Evolutionary conservation across 2,329 filamentous ascomycete genomes (phyloP).

Genomic region (Purpureocillium lavendulum): DNA sequence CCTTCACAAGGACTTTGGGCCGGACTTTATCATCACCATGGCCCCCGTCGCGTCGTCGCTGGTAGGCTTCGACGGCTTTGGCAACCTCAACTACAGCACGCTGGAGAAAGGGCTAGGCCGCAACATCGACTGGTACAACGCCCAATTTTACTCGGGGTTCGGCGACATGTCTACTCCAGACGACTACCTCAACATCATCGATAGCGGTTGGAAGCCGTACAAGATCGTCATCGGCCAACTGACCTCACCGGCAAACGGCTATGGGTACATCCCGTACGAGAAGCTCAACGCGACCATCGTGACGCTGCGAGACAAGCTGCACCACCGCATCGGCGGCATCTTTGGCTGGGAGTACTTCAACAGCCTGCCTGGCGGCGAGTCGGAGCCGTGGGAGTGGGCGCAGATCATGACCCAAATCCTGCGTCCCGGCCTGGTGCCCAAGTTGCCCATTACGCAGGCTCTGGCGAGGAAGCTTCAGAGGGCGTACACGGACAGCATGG

Average conservation of each 20-base stretch:
- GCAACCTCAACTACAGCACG: conserved; percentile 68
- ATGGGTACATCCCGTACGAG: conserved; percentile 33
- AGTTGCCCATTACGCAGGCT: conserved; percentile 5
- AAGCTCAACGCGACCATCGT: conserved; percentile 32
- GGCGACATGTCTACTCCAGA: conserved; percentile 39
- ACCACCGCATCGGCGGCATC: conserved; percentile 68
- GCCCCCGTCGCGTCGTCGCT: conserved; percentile 71
- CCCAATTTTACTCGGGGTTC: conserved; percentile 86
- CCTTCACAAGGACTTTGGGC: conserved; percentile 60
- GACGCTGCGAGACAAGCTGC: conserved; percentile 30
- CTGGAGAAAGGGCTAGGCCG: conserved; percentile 56
- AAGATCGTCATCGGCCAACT: conserved; percentile 71
- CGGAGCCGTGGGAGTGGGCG: conserved; percentile 70
- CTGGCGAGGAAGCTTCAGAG: conserved; percentile 6
- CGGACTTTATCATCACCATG: conserved; percentile 64
- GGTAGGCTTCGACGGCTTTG: conserved; percentile 50
- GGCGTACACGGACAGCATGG: conserved; percentile 3
- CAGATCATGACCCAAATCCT: conserved; percentile 21
- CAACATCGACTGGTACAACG: conserved; percentile 73
- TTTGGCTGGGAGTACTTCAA: conserved; percentile 95
- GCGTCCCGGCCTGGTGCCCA: conserved; percentile 11
- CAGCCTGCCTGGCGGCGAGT: conserved; percentile 35
- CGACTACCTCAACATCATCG: conserved; percentile 37
- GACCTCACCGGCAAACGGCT: conserved; percentile 64
- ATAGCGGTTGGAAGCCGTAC: conserved; percentile 58